These are phyloP conservation scores for Fomitopsis palustris DNA, from an alignment of 1,284 basidiomycete genomes.

Conservation along the genomic window DNA sequence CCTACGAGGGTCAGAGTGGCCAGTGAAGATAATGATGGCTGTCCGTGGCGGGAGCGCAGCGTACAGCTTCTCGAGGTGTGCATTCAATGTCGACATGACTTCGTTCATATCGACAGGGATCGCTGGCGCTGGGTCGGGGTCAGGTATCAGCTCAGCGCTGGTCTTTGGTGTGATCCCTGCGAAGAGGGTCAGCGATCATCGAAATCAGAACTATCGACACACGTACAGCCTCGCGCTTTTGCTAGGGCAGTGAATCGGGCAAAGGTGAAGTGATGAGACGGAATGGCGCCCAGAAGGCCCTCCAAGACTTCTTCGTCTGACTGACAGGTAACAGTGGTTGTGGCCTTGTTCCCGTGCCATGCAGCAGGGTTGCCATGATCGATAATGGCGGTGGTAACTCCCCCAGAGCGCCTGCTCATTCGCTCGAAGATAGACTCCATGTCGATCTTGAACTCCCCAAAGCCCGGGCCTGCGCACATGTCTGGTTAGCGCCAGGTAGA, in stretches of 20 bases:
- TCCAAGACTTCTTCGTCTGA: conserved; percentile 75
- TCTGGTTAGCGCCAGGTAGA: not conserved
- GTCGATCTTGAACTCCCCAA: conserved; percentile 83
- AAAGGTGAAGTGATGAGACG: conserved; percentile 76
- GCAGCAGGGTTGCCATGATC: conserved; percentile 81
- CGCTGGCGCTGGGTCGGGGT: conserved; percentile 16
- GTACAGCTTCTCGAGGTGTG: conserved; percentile 60
- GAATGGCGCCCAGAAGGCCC: conserved; percentile 57
- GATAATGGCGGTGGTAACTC: conserved; percentile 65
- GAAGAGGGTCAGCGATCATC: not conserved
- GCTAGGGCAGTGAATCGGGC: conserved; percentile 79
- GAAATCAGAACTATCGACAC: not conserved
- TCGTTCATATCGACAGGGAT: conserved; percentile 26
- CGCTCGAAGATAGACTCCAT: conserved; percentile 85
- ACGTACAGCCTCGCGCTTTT: conserved; percentile 75
- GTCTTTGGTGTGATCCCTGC: conserved; percentile 59
- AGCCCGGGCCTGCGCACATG: conserved; percentile 54
- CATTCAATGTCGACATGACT: conserved; percentile 50
- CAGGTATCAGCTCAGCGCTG: conserved; percentile 29
- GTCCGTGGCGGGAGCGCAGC: conserved; percentile 70
- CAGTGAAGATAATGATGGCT: conserved; percentile 81
- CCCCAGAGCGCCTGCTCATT: conserved; percentile 51
- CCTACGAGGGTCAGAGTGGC: conserved; percentile 79
- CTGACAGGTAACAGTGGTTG: conserved; percentile 67
- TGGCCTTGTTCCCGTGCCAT: conserved; percentile 83